Evolutionary conservation across 164 flowering plant species (phyloP), one percentile per base, ranked within the genome.

Genomic region (Tetracentron sinense): DNA sequence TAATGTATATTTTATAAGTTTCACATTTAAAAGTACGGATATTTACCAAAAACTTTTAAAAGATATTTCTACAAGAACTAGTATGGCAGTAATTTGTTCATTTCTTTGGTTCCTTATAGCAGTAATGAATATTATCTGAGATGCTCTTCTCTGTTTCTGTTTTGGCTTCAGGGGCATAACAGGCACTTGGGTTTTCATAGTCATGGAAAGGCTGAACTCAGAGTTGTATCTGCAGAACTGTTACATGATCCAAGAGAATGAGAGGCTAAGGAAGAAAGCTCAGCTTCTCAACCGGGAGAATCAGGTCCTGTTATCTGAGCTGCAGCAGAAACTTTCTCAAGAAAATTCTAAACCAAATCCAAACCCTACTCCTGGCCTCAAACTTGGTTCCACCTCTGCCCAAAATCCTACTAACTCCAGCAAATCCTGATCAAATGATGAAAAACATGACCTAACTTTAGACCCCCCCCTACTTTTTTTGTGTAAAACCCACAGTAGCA

Each of bases 241-340:
- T 53, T 69, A 77, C 67, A 81, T 84, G 22, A 77, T 83, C 55
- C 67, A 76, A 56, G 86, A 83, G 70, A 83, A 86, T 69, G 83
- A 84, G 63, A 75, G 65, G 79, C 78, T 83, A 28, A 75, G 83
- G 75, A 83, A 72, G 79, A 80, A 77, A 63, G 88, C 86, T 25
- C 77, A 80, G 27, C 71, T 58, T 26, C 86, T 80, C 42, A 81
- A 80, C 69, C 72, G 77, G 69, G 89, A 83, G 73, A 80, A 87
- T 56, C 79, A 86, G 72, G 85, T 78, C 10, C 78, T 84, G 33
- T 54, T 76, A 42, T 70, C 81, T 33, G 69, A 84, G 72, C 75
- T 84, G 25, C 72, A 76, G 56, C 74, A 75, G 70, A 70, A 60
- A 33, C 56, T 61, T 46, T 26, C 66, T 35, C 60, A 70, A 35